Conservation (phyloP, 176 grass and related monocot genomes). For the Oryza australiensis region DNA sequence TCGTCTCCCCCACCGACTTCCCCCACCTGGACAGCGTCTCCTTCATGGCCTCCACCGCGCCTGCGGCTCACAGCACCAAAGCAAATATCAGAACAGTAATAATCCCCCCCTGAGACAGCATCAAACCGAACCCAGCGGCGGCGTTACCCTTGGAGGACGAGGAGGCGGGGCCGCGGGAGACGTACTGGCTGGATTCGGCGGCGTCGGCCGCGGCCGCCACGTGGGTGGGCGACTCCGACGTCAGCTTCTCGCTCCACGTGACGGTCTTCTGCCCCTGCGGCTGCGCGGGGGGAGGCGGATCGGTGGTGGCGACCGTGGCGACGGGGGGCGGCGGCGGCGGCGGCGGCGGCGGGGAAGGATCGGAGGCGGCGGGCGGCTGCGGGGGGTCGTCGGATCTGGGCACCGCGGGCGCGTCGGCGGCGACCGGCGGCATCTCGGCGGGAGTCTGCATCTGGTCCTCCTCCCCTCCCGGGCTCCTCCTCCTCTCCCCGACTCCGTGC, state of each 20-base stretch:
- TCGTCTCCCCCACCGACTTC: conserved; percentile 71
- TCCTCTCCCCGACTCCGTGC: background rate
- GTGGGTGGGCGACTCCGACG: conserved; percentile 42
- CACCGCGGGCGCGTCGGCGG: background rate
- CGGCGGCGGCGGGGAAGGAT: conserved; percentile 32
- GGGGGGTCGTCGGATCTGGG: conserved; percentile 37
- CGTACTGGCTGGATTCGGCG: conserved; percentile 47
- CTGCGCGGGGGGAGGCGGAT: conserved; percentile 2
- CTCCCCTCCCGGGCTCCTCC: background rate
- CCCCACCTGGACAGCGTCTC: conserved; percentile 73
- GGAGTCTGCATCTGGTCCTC: conserved; percentile 42
- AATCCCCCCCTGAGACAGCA: background rate
- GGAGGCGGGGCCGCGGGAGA: conserved; percentile 43
- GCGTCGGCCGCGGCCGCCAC: background rate
- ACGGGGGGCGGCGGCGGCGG: conserved; percentile 32
- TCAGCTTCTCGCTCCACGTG: conserved; percentile 59
- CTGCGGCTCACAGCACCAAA: conserved; percentile 22
- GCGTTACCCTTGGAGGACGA: conserved; percentile 61
- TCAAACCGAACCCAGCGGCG: background rate
- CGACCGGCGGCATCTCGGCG: conserved; percentile 49
- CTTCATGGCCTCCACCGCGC: conserved; percentile 75
- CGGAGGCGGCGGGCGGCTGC: conserved; percentile 19
- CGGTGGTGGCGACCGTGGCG: conserved; percentile 22
- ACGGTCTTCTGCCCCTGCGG: conserved; percentile 44
- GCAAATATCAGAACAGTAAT: conserved; percentile 26